Conservation (phyloP, 2,329 filamentous ascomycete species). For the Verticillium nubilum region DNA sequence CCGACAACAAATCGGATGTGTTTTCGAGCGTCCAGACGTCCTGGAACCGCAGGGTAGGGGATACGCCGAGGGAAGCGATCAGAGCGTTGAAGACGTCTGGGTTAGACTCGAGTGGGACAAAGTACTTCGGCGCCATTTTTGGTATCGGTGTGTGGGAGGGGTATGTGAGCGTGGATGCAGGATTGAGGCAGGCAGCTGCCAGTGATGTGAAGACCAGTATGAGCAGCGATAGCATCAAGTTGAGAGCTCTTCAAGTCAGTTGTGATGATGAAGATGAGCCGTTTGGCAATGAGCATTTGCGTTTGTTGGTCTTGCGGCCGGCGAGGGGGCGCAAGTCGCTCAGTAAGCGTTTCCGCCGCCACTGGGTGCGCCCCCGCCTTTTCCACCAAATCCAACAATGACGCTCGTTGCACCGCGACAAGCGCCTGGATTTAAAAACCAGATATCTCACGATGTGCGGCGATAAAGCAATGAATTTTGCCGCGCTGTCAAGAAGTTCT, state of each 20-base stretch:
- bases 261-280: no score
- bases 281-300: no score
- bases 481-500: no score
- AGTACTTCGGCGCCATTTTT: slow-evolving; percentile 15
- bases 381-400: neutral
- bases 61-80: slow-evolving; percentile 57
- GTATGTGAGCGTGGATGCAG: neutral
- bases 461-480: no score
- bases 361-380: neutral
- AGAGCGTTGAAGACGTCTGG: slow-evolving; percentile 63
- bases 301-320: no score
- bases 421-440: no score
- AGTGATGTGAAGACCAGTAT: neutral
- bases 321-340: neutral
- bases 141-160: neutral
- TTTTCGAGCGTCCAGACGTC: slow-evolving; percentile 68
- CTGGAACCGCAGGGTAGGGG: slow-evolving; percentile 53
- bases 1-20: slow-evolving; percentile 59
- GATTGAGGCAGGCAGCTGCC: neutral
- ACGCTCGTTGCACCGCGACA: no score
- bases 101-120: slow-evolving; percentile 37
- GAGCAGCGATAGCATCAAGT: neutral
- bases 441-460: neutral
- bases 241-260: neutral
- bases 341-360: neutral